These are phyloP conservation scores for Russula brevipes DNA, from an alignment of 768 basidiomycete species.

Conservation along the genomic window DNA sequence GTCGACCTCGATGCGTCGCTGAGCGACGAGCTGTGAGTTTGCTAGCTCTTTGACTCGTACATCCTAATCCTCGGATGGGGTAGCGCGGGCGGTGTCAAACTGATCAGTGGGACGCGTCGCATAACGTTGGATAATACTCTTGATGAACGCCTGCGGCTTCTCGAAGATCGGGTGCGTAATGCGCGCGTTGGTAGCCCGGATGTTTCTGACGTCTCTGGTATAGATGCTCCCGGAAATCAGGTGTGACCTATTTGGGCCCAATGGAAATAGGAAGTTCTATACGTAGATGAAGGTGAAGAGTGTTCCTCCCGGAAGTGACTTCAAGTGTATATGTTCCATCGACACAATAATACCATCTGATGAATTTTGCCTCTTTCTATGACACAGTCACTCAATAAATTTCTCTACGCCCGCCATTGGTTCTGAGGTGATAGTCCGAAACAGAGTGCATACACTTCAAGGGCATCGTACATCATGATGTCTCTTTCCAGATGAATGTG, in stretches of 20 bases:
- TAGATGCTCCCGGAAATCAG: constrained; percentile 97
- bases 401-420: background rate
- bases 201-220: background rate
- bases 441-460: background rate
- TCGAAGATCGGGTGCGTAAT: constrained; percentile 78
- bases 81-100: constrained; percentile 82
- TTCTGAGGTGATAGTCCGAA: background rate
- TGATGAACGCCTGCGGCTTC: constrained; percentile 80
- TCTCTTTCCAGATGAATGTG: no score
- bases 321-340: background rate
- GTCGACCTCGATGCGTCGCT: constrained; percentile 59
- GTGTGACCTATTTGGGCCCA: constrained; percentile 80
- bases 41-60: background rate
- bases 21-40: constrained; percentile 59
- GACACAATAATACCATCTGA: background rate
- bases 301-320: background rate
- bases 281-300: constrained; percentile 37
- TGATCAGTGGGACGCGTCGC: constrained; percentile 63
- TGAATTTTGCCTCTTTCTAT: background rate
- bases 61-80: background rate
- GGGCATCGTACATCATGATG: background rate
- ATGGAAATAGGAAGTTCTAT: constrained; percentile 90
- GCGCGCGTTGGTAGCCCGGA: no score
- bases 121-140: constrained; percentile 94
- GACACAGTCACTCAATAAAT: no score